These are phyloP conservation scores for Epichloe elymi DNA, from an alignment of 2,329 filamentous ascomycete species.

Conservation along the genomic window DNA sequence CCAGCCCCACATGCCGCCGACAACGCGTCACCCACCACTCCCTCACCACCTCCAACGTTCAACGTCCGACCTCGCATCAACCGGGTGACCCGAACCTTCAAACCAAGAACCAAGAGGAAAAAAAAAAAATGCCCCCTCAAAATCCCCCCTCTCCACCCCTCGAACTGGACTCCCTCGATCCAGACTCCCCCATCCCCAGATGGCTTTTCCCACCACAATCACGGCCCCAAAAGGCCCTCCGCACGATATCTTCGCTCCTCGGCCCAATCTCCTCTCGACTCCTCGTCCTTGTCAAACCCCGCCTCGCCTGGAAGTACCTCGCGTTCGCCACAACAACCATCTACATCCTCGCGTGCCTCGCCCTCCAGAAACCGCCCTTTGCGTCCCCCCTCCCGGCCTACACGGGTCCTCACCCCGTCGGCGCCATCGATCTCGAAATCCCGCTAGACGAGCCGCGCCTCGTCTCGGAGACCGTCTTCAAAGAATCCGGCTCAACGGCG, in stretches of 20 bases:
- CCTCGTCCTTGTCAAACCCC: not conserved
- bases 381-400: slow-evolving; percentile 31
- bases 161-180: slow-evolving; percentile 4
- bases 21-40: not conserved
- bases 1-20: not conserved
- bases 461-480: slow-evolving; percentile 22
- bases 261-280: not conserved
- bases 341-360: slow-evolving; percentile 27
- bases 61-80: not conserved
- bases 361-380: slow-evolving; percentile 28
- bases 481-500: slow-evolving; percentile 21
- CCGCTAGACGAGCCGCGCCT: slow-evolving; percentile 20
- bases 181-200: slow-evolving; percentile 4
- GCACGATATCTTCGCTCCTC: not conserved
- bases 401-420: slow-evolving; percentile 30
- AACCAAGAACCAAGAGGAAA: not conserved
- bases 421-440: slow-evolving; percentile 34
- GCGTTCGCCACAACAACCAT: slow-evolving; percentile 1
- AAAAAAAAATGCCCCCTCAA: not conserved
- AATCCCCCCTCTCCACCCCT: not conserved
- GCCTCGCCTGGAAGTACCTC: not conserved
- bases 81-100: not conserved
- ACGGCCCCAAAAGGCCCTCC: not conserved
- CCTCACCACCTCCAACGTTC: not conserved
- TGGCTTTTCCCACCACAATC: slow-evolving; percentile 1